These are phyloP conservation scores for Nakaseomyces uthaithaninus DNA, from an alignment of 1,139 yeast species.

Conservation along the genomic window DNA sequence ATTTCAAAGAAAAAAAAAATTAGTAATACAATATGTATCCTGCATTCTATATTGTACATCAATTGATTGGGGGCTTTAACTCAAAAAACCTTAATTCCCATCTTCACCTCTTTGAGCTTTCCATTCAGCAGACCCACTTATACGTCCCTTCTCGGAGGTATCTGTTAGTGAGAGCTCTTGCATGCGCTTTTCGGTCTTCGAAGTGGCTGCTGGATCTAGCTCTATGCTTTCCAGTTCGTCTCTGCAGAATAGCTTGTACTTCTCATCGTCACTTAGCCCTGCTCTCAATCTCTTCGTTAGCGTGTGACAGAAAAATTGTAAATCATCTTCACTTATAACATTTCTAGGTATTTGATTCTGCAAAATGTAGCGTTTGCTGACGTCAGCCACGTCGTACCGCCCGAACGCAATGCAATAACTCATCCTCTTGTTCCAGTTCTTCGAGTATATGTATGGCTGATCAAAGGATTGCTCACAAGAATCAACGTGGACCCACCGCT, in stretches of 20 bases:
- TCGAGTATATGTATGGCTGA: slow-evolving; percentile 65
- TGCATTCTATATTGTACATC: neutral
- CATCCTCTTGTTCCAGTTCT: slow-evolving; percentile 93
- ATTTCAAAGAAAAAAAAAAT: slow-evolving; percentile 19
- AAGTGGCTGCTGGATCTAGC: slow-evolving; percentile 15
- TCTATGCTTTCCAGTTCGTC: slow-evolving; percentile 39
- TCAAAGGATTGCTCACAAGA: slow-evolving; percentile 83
- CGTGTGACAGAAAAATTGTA: slow-evolving; percentile 35
- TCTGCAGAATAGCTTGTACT: slow-evolving; percentile 31
- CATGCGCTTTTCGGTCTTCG: slow-evolving; percentile 3
- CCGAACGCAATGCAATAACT: slow-evolving; percentile 72
- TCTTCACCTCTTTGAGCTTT: slow-evolving; percentile 66
- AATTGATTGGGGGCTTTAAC: too few relatives aligned
- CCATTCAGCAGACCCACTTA: slow-evolving; percentile 76
- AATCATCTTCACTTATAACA: slow-evolving; percentile 37
- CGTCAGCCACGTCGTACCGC: slow-evolving; percentile 54
- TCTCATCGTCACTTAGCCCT: slow-evolving; percentile 30
- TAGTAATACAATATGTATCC: neutral
- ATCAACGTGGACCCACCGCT: slow-evolving; percentile 82
- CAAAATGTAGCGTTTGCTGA: slow-evolving; percentile 60
- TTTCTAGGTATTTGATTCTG: slow-evolving; percentile 45
- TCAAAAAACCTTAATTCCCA: slow-evolving; percentile 39
- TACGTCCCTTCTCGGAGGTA: slow-evolving; percentile 40
- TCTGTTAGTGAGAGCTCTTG: slow-evolving; percentile 1
- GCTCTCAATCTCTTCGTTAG: slow-evolving; percentile 38